These are phyloP conservation scores for Tremella fuciformis DNA, from an alignment of 768 basidiomycete species.

Conservation along the genomic window DNA sequence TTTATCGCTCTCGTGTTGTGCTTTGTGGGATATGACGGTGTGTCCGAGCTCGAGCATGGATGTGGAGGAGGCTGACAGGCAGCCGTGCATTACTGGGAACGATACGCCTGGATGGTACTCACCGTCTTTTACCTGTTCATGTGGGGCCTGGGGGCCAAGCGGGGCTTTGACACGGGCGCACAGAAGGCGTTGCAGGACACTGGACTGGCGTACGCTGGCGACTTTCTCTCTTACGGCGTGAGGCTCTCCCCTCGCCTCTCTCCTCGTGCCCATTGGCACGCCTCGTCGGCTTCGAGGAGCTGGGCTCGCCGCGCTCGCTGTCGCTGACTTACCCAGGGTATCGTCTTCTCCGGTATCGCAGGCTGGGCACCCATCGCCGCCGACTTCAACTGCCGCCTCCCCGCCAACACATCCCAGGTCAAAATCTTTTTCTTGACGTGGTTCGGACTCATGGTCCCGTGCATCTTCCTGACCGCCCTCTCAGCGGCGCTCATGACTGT, in stretches of 20 bases:
- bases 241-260: conserved; percentile 7
- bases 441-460: conserved; percentile 58
- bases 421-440: conserved; percentile 59
- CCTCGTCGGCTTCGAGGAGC: neutral
- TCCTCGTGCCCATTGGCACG: neutral
- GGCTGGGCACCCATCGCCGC: conserved; percentile 61
- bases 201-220: conserved; percentile 56
- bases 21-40: conserved; percentile 33
- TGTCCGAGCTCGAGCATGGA: neutral
- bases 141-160: conserved; percentile 57
- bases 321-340: conserved; percentile 25
- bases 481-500: conserved; percentile 57
- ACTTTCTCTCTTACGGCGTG: conserved; percentile 59
- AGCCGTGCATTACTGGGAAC: conserved; percentile 54
- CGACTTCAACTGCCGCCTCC: conserved; percentile 60
- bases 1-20: conserved; percentile 31
- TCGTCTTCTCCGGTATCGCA: conserved; percentile 57
- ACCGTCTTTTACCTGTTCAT: conserved; percentile 58
- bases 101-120: conserved; percentile 60
- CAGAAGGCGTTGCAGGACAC: conserved; percentile 56
- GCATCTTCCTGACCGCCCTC: conserved; percentile 42
- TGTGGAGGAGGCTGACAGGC: conserved; percentile 48
- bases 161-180: conserved; percentile 56
- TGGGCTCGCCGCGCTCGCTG: neutral
- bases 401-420: conserved; percentile 54